Conservation (phyloP, 139 green algal genomes). For the Picochlorum sp. region DNA sequence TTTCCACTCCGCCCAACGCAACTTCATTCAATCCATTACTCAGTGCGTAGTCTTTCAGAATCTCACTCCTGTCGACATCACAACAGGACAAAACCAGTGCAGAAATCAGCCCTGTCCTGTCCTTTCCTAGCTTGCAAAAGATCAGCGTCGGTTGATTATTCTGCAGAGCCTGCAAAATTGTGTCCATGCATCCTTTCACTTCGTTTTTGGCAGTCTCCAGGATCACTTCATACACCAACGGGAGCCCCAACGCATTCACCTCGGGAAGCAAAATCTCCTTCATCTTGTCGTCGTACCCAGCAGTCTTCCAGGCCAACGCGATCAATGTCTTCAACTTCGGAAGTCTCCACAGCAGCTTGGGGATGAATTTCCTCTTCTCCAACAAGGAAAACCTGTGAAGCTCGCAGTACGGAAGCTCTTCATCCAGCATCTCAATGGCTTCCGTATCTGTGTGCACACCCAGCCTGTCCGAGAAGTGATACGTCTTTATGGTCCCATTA, state of each 20-base stretch:
- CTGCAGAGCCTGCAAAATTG: slow-evolving; percentile 26
- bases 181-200: slow-evolving; percentile 5
- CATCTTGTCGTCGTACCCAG: slow-evolving; percentile 26
- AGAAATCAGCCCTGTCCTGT: slow-evolving; percentile 60
- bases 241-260: slow-evolving; percentile 27
- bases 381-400: slow-evolving; percentile 31
- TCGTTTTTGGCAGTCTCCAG: slow-evolving; percentile 11
- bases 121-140: slow-evolving; percentile 68
- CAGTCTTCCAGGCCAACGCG: slow-evolving; percentile 20
- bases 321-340: slow-evolving; percentile 8
- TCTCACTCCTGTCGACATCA: slow-evolving; percentile 37
- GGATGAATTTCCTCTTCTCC: slow-evolving; percentile 22
- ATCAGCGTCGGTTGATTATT: slow-evolving; percentile 38
- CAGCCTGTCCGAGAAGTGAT: neutral
- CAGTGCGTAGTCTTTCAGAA: slow-evolving; percentile 45
- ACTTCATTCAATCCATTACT: slow-evolving; percentile 28
- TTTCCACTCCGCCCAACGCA: slow-evolving; percentile 33
- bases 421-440: slow-evolving; percentile 8
- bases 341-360: slow-evolving; percentile 19
- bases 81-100: slow-evolving; percentile 47
- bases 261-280: slow-evolving; percentile 21
- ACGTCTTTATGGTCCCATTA: slow-evolving; percentile 23
- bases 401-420: slow-evolving; percentile 9
- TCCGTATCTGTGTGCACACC: neutral
- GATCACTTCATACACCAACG: slow-evolving; percentile 34